Evolutionary conservation across 768 basidiomycete species (phyloP), one percentile per base, ranked within the genome.

Genomic region (Tricholoma terreum): DNA sequence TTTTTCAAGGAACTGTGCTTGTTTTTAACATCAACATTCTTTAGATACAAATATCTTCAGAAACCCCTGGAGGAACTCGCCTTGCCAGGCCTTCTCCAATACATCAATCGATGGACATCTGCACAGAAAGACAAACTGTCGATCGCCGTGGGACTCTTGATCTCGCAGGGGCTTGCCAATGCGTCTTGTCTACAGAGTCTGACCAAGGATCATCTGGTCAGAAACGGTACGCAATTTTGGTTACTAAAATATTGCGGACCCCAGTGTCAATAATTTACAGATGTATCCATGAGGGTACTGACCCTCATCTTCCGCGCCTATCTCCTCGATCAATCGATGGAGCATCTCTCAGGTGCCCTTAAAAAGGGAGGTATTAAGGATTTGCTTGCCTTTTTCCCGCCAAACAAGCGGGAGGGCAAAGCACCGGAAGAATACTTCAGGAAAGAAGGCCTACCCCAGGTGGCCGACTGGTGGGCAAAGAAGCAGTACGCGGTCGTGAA

Each of bases 31-130:
- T 62, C 42, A 35, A 57, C 10, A 4, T 2, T 42, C 24, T 54
- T 35, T 67, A 96, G 94, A 76, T 98, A 98, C 82, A 98, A 98
- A 75, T 99, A 98, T 81, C 91, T 99, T 65, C 96, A 98, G 75
- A 94, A 89, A 73, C 94, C 96, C 43, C 86, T 99, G 49, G 96
- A 98, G 73, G 89, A 86, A 70, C 82, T 80, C 34, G 82, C 91
- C 54, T 81, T 98, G 12, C 92, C 92, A 3, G 81, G 81, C 45
- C 80, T 98, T 50, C 75, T 99, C 58, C 94, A 98, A 73, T 93
- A 94, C 67, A 85, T 88, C 69, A 84, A 92, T 68, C 89, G 89
- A 67, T 98, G 94, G 93, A 73, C 85, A 2, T 70, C 81, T 4
- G 79, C 76, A 14, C 86, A 91, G 75, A 84, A 86, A 60, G 88